phyloP scores from a whole-genome alignment of 1,284 basidiomycete species.

The Naganishia cerealis region DNA sequence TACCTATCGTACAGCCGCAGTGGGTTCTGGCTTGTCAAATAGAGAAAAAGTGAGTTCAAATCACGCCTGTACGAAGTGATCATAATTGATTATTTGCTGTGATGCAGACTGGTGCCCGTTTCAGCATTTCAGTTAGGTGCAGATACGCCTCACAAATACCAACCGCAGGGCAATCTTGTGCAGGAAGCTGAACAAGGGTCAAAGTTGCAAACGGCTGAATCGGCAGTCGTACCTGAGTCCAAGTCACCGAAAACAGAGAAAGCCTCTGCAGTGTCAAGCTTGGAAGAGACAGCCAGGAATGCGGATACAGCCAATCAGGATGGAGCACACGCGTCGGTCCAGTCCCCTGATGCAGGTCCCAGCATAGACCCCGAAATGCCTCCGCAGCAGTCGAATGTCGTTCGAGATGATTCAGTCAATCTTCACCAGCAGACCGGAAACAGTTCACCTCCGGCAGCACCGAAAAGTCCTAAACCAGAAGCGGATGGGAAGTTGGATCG shows the following conservation, averaged over 20 bases:
- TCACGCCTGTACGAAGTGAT: conserved; percentile 19
- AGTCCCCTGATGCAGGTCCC: not conserved
- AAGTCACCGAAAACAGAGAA: not conserved
- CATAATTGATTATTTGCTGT: conserved; percentile 11
- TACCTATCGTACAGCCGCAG: conserved; percentile 83
- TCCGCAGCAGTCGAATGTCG: not conserved
- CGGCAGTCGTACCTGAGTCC: not conserved
- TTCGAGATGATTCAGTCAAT: not conserved
- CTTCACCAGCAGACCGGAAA: not conserved
- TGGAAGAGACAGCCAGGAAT: not conserved
- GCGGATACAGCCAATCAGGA: not conserved
- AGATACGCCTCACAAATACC: conserved; percentile 39
- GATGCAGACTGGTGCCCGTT: conserved; percentile 76
- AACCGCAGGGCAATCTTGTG: conserved; percentile 10
- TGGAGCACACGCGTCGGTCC: not conserved
- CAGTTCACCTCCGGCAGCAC: conserved; percentile 31
- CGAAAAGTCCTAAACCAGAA: conserved; percentile 51
- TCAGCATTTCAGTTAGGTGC: conserved; percentile 71
- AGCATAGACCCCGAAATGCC: not conserved
- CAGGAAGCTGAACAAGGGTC: conserved; percentile 36
- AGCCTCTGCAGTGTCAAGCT: not conserved
- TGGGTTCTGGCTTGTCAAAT: conserved; percentile 83
- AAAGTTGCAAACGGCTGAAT: conserved; percentile 31
- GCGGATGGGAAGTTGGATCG: conserved; percentile 52
- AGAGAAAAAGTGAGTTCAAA: conserved; percentile 68